phyloP scores from a whole-genome alignment of 2,329 filamentous ascomycete species.

The Clarireedia homoeocarpa region DNA sequence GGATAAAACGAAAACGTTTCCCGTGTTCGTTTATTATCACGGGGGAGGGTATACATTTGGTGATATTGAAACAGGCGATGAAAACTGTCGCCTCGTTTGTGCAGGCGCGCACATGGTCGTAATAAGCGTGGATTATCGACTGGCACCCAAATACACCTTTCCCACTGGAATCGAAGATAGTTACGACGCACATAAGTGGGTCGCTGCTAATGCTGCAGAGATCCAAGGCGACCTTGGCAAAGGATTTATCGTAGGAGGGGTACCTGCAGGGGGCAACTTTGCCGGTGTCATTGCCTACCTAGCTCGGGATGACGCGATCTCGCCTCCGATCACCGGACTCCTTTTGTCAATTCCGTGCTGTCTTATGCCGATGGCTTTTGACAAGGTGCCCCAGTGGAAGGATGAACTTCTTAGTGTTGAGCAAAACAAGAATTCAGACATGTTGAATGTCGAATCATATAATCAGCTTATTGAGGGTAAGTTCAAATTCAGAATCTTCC shows the following conservation, averaged over 20 bases:
- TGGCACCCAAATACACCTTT: no score
- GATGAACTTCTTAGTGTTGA: slow-evolving; percentile 25
- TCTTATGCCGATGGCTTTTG: neutral
- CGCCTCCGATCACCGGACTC: slow-evolving; percentile 39
- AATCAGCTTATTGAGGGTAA: neutral
- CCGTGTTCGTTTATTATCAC: no score
- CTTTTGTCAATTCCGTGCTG: slow-evolving; percentile 32
- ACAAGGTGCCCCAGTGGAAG: neutral
- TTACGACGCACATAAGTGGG: no score
- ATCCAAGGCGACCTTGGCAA: slow-evolving; percentile 25
- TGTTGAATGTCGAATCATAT: slow-evolving; percentile 20
- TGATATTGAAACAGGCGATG: no score
- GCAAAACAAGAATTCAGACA: slow-evolving; percentile 34
- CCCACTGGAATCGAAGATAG: no score
- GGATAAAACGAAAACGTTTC: neutral
- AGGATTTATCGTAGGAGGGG: slow-evolving; percentile 42
- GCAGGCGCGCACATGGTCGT: no score
- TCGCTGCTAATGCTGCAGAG: slow-evolving; percentile 29
- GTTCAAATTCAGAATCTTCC: no score
- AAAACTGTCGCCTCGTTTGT: no score
- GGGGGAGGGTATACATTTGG: no score
- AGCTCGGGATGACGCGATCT: slow-evolving; percentile 33
- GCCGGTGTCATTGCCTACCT: slow-evolving; percentile 33
- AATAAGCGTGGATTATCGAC: no score
- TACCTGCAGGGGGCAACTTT: slow-evolving; percentile 38